Base-by-base conservation (phyloP, 2,329 filamentous ascomycete species). In the Aphanoascus verrucosus region DNA sequence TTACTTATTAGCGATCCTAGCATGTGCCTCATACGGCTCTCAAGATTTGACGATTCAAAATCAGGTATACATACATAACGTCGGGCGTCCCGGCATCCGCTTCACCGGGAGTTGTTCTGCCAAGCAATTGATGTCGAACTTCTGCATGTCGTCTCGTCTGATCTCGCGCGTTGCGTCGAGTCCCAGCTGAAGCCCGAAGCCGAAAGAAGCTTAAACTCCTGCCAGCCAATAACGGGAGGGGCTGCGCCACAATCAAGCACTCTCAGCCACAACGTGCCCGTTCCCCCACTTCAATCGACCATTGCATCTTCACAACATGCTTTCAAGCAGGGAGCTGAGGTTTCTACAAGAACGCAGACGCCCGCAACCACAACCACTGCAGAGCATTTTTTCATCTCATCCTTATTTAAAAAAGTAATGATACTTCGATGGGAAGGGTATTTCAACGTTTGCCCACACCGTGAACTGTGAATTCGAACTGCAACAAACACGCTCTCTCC, bases 161-260 rank as follows among this genome's bases (percentile, higher is more conserved):
- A 43, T 4, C 14, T n/a, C n/a, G n/a, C n/a, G n/a, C n/a, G n/a
- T n/a, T n/a, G 17, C 35, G 31, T 31, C 37, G 35, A 20, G 32
- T 35, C 8, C 23, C 47, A 49, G 47, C 47, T 49, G 47, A 49
- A 42, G 44, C 17, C 14, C 14, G 23, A 28, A 28, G 23, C 17
- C 11, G 11, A 46, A 37, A 47, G 31, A 47, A 35, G 44, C 31
- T 38, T 23, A 28, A 28, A n/a, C n/a, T n/a, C n/a, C 45, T 9
- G 32, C 8, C 4, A 11, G 11, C 19, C 46, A 49, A 40, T 49
- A 6, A 15, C 12, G 15, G 28, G n/a, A 9, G 12, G 20, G 28
- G 28, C 48, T 50, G 48, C 48, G 48, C 48, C 48, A 34, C 48
- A 40, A 49, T 40, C 31, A 34, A 38, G 14, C 31, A 34, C 46